A percentile compares a stretch with the other conserved stretches of the same genome.
These are phyloP conservation scores for Pythium phragmiticola DNA, from an alignment of 352 stramenopile species.

Conservation along the genomic window DNA sequence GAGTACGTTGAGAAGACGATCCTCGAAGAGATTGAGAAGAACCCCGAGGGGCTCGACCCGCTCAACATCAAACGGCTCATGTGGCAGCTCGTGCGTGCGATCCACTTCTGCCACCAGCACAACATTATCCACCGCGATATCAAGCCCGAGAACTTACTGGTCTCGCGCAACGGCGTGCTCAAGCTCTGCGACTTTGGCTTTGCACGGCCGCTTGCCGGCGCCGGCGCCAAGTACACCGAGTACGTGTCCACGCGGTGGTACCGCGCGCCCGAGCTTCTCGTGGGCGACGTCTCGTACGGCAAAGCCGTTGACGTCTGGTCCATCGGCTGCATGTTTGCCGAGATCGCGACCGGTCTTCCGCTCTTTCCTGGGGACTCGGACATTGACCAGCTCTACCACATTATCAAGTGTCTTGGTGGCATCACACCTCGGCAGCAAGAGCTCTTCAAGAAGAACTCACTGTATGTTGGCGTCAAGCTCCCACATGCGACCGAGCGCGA, in stretches of 20 bases:
- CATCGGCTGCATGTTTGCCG: constrained; percentile 94
- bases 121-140: constrained; percentile 96
- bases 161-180: constrained; percentile 92
- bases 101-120: constrained; percentile 94
- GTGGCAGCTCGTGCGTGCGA: constrained; percentile 81
- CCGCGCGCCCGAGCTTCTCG: constrained; percentile 91
- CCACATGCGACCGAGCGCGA: constrained; percentile 56
- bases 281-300: constrained; percentile 89
- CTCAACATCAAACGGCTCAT: constrained; percentile 73
- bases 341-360: constrained; percentile 95
- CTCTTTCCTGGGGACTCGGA: constrained; percentile 97
- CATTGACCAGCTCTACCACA: constrained; percentile 92
- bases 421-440: constrained; percentile 77
- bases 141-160: constrained; percentile 94
- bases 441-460: constrained; percentile 78
- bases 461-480: constrained; percentile 81
- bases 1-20: constrained; percentile 89
- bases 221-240: constrained; percentile 80
- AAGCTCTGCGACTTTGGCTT: constrained; percentile 93
- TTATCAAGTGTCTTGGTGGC: constrained; percentile 72
- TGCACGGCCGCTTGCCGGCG: constrained; percentile 59
- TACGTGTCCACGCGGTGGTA: constrained; percentile 96
- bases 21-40: constrained; percentile 88
- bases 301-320: constrained; percentile 97
- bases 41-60: constrained; percentile 73